Conservation (phyloP, 2,329 filamentous ascomycete genomes). For the Aspergillus carbonarius region DNA sequence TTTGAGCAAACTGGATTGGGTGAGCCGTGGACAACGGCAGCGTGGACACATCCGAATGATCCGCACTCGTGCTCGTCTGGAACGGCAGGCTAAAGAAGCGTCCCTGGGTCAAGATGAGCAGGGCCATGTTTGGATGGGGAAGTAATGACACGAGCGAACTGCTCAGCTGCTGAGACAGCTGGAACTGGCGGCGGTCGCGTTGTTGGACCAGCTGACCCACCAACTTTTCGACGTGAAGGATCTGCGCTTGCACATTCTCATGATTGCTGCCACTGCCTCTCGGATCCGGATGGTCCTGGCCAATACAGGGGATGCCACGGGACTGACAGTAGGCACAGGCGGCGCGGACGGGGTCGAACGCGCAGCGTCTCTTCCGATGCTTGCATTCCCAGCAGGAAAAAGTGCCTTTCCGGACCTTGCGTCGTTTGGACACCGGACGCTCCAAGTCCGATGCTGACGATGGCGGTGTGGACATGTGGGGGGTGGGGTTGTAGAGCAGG, state of each 20-base stretch:
- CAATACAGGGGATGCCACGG: neutral
- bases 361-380: conserved; percentile 7
- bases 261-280: neutral
- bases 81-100: neutral
- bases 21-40: neutral
- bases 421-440: neutral
- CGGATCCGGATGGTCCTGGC: conserved; percentile 5
- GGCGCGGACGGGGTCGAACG: neutral
- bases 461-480: neutral
- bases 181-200: neutral
- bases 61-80: neutral
- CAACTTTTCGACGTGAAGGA: neutral
- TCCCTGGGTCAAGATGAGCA: neutral
- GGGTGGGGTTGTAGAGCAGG: too few relatives aligned
- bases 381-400: conserved; percentile 11
- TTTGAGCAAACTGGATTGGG: neutral
- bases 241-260: neutral
- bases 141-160: neutral
- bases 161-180: neutral
- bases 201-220: neutral
- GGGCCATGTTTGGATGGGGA: neutral
- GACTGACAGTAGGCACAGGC: conserved; percentile 1
- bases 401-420: conserved; percentile 7
- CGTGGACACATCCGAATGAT: neutral
- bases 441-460: neutral